Conservation (phyloP, 2,329 filamentous ascomycete genomes). For the Colletotrichum sp. region DNA sequence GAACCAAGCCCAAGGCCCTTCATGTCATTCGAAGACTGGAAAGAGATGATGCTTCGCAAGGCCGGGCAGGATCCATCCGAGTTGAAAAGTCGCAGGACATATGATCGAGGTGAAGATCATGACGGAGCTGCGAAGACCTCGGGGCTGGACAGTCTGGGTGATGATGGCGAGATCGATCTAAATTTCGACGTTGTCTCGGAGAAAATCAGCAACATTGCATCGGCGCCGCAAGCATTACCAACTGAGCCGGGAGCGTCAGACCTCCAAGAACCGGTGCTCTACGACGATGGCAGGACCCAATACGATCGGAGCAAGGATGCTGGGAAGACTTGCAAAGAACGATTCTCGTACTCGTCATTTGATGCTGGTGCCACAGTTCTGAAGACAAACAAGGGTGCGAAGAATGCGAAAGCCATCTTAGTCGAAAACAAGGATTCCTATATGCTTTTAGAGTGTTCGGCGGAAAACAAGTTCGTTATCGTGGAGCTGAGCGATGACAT, state of each 20-base stretch:
- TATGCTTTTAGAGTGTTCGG: constrained; percentile 91
- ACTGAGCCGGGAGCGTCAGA: constrained; percentile 10
- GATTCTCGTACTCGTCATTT: constrained; percentile 97
- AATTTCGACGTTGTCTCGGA: constrained; percentile 58
- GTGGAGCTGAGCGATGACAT: constrained; percentile 89
- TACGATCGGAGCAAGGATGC: constrained; percentile 84
- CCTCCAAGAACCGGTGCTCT: constrained; percentile 46
- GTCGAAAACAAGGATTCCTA: constrained; percentile 99
- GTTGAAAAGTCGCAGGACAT: constrained; percentile 66
- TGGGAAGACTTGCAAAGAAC: constrained; percentile 95
- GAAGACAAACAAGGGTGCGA: constrained; percentile 86
- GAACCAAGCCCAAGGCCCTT: constrained; percentile 61
- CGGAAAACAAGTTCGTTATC: constrained; percentile 89
- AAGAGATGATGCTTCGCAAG: constrained; percentile 87
- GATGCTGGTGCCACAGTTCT: constrained; percentile 93
- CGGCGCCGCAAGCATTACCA: not conserved
- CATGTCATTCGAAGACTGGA: constrained; percentile 98
- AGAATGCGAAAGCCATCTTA: constrained; percentile 86
- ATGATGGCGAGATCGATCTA: constrained; percentile 81
- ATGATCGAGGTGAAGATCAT: constrained; percentile 53
- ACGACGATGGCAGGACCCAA: constrained; percentile 55
- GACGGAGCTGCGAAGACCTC: constrained; percentile 59
- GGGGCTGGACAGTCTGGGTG: constrained; percentile 79
- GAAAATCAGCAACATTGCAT: constrained; percentile 35
- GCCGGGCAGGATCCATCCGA: constrained; percentile 70